Evolutionary conservation across 345 rosid species (phyloP), one percentile per base, ranked within the genome.

Genomic region (Atalantia buxifolia): DNA sequence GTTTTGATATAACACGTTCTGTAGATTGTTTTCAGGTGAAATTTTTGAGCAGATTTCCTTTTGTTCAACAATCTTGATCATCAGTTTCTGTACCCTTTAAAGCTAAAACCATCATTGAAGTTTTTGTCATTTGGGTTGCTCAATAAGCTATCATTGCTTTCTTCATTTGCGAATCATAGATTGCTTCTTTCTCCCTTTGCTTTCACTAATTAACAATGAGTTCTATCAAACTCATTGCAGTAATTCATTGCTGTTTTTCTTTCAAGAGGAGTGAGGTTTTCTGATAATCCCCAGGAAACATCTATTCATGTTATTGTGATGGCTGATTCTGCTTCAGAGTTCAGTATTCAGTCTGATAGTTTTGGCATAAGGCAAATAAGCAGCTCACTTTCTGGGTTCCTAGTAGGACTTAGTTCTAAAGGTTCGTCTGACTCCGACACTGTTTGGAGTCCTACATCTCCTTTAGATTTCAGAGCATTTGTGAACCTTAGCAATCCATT

Each of bases 371-470:
- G 80, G 80, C 82, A 67, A 77, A 72, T 79, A 64, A 81, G 82
- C 73, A 71, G 85, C 69, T 80, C 90, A 0, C 70, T 79, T 68
- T 81, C 87, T 56, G 81, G 85, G 71, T 81, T 86, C 53, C 78
- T 90, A 22, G 79, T 76, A 25, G 85, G 89, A 31, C 75, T 76
- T 61, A 84, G 73, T 78, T 63, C 80, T 53, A 84, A 50, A 80
- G 81, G 78, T 45, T 79, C 85, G 6, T 69, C 77, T 33, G 89
- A 86, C 68, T 59, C 84, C 50, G 90, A 88, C 61, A 81, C 85
- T 0, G 80, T 77, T 25, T 76, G 83, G 80, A 89, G 92, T 76
- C 94, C 94, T 25, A 88, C 94, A 60, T 85, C 91, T 79, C 88
- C 92, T 33, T 87, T 91, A 53, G 94, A 91, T 79, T 84, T 89